Percentiles rank a stretch among this genome's conserved stretches.
Evolutionary conservation across 345 rosid species (phyloP).

Genomic region (Eucalyptus pauciflora): DNA sequence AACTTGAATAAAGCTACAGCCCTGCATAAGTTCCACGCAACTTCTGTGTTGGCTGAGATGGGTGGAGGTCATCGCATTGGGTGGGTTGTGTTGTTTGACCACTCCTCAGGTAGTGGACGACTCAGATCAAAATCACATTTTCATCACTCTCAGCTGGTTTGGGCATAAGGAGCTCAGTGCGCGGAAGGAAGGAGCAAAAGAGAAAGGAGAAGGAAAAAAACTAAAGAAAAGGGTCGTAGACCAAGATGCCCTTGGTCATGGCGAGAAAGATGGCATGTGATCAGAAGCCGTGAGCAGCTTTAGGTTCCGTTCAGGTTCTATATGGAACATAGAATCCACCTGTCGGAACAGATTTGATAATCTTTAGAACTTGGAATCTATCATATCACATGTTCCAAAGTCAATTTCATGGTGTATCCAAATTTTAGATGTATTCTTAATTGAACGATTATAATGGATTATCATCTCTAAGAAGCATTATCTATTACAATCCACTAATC

Average conservation of each 20-base stretch:
- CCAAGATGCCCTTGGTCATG: too few relatives aligned
- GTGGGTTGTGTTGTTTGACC: neutral
- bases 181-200: neutral
- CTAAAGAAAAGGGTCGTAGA: neutral
- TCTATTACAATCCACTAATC: rapidly evolving
- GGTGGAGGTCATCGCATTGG: neutral
- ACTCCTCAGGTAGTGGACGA: neutral
- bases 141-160: neutral
- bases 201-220: neutral
- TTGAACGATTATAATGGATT: rapidly evolving
- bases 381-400: too few relatives aligned
- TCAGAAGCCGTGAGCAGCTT: rapidly evolving
- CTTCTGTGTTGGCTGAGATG: neutral
- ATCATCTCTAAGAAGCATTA: rapidly evolving
- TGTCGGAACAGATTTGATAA: rapidly evolving
- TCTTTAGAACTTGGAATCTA: rapidly evolving
- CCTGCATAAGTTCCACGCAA: neutral
- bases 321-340: rapidly evolving
- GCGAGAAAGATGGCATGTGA: too few relatives aligned
- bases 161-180: neutral
- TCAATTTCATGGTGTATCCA: rapidly evolving
- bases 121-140: neutral
- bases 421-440: rapidly evolving
- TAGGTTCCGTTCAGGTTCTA: rapidly evolving
- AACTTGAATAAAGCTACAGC: neutral